Evolutionary conservation across 2,329 filamentous ascomycete genomes (phyloP).

Genomic region (Coniochaeta sp.): DNA sequence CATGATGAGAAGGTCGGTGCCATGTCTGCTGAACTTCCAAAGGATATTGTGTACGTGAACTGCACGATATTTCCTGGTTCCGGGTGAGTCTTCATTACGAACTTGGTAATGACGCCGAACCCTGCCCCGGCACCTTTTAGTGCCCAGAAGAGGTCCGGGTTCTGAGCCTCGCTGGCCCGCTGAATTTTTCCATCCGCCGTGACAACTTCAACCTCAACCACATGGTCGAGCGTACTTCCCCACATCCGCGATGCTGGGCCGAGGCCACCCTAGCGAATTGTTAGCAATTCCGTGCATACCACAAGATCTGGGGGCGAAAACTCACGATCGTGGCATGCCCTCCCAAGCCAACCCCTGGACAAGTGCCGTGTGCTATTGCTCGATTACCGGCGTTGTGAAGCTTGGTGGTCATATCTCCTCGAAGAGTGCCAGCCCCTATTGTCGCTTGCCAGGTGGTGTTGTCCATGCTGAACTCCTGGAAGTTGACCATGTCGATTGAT

Average conservation of each 20-base stretch:
- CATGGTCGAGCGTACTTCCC: constrained; percentile 48
- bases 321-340: constrained; percentile 49
- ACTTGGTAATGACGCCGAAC: constrained; percentile 51
- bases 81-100: constrained; percentile 47
- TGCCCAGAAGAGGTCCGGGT: constrained; percentile 50
- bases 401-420: constrained; percentile 42
- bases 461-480: constrained; percentile 48
- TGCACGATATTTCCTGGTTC: constrained; percentile 50
- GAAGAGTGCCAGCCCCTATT: constrained; percentile 45
- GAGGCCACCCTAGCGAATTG: constrained; percentile 40
- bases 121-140: constrained; percentile 49
- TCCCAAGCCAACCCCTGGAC: constrained; percentile 51
- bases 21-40: constrained; percentile 39
- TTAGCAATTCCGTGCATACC: background rate
- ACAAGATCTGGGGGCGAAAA: background rate
- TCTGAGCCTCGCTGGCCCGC: constrained; percentile 37
- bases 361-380: constrained; percentile 54
- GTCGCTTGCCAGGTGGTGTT: constrained; percentile 43
- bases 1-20: constrained; percentile 46
- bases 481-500: constrained; percentile 46
- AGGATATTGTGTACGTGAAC: constrained; percentile 48
- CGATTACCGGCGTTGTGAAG: constrained; percentile 44
- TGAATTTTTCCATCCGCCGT: constrained; percentile 46
- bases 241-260: constrained; percentile 54
- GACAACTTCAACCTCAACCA: constrained; percentile 48